These are phyloP conservation scores for Mucor plumbeus DNA, from an alignment of 371 early-diverging fungal species.

Conservation along the genomic window DNA sequence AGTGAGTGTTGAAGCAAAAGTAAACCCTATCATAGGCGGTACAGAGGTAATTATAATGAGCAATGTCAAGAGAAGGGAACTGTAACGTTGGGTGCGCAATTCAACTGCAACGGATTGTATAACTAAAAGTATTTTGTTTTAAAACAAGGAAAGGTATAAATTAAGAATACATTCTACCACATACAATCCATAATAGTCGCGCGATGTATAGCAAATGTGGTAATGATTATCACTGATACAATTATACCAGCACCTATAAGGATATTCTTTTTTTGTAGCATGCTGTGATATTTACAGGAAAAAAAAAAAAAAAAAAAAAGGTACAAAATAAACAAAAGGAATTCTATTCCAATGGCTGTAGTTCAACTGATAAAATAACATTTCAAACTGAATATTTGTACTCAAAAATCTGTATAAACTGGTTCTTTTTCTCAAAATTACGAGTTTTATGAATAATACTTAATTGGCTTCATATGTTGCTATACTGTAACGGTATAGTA, in stretches of 20 bases:
- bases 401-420: too few relatives aligned
- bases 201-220: slow-evolving; percentile 16
- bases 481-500: too few relatives aligned
- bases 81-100: slow-evolving; percentile 37
- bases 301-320: slow-evolving; percentile 3
- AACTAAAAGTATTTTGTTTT: slow-evolving; percentile 16
- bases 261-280: slow-evolving; percentile 17
- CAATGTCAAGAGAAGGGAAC: slow-evolving; percentile 28
- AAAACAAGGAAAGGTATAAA: too few relatives aligned
- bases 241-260: slow-evolving; percentile 7
- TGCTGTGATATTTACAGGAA: not conserved
- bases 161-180: not conserved
- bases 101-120: slow-evolving; percentile 41
- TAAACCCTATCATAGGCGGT: slow-evolving; percentile 50
- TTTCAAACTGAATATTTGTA: too few relatives aligned
- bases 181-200: slow-evolving; percentile 21
- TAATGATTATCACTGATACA: not conserved
- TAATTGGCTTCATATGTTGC: too few relatives aligned
- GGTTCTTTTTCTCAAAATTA: too few relatives aligned
- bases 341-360: too few relatives aligned
- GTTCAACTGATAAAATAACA: too few relatives aligned
- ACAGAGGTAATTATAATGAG: slow-evolving; percentile 40
- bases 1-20: slow-evolving; percentile 36
- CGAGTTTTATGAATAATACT: too few relatives aligned
- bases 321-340: too few relatives aligned